These are phyloP conservation scores for Lichtheimia ramosa DNA, from an alignment of 371 early-diverging fungal species.

Conservation along the genomic window DNA sequence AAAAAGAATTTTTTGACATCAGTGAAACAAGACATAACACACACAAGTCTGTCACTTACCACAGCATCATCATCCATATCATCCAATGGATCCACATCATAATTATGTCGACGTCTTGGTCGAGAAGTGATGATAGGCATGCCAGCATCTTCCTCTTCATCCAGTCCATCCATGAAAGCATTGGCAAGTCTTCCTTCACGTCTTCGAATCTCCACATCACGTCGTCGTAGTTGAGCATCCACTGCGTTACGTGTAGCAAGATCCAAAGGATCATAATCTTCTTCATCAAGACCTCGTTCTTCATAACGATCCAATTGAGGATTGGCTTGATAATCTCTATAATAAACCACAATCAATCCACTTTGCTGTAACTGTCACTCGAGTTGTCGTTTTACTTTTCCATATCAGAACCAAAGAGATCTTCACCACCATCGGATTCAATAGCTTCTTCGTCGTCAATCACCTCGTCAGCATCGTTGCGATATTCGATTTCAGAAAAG, in stretches of 20 bases:
- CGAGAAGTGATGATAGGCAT: conserved; percentile 54
- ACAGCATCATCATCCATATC: conserved; percentile 66
- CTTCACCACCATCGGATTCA: conserved; percentile 75
- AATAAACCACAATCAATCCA: not conserved
- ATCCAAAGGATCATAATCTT: conserved; percentile 70
- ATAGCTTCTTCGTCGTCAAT: conserved; percentile 35
- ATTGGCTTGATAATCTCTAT: conserved; percentile 78
- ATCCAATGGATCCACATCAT: conserved; percentile 56
- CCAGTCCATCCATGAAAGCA: conserved; percentile 80
- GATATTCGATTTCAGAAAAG: conserved; percentile 44
- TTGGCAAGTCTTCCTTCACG: conserved; percentile 77
- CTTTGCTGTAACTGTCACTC: not conserved
- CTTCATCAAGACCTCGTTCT: conserved; percentile 70
- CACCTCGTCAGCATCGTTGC: conserved; percentile 37
- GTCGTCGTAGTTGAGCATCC: conserved; percentile 77
- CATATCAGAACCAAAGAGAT: conserved; percentile 81
- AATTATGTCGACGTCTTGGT: conserved; percentile 61
- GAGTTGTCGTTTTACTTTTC: conserved; percentile 50
- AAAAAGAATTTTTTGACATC: not conserved
- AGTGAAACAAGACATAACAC: not conserved
- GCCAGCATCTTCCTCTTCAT: conserved; percentile 31
- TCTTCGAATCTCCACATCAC: conserved; percentile 80
- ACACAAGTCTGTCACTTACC: not conserved
- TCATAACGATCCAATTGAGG: conserved; percentile 83
- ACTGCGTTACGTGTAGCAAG: conserved; percentile 70